These are phyloP conservation scores for Coprinellus micaceus DNA, from an alignment of 768 basidiomycete species.

Conservation along the genomic window DNA sequence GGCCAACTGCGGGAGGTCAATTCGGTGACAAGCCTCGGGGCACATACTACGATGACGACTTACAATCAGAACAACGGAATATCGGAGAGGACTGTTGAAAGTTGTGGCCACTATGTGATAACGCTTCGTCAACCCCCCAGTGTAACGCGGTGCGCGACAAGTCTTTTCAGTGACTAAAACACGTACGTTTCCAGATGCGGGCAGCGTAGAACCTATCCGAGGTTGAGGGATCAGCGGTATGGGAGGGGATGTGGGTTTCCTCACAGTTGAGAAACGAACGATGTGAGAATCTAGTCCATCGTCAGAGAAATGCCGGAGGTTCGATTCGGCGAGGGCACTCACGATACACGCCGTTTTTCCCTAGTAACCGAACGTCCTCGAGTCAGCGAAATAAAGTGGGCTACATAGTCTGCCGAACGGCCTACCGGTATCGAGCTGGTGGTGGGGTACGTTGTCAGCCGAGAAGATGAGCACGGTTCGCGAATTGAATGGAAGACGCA, in stretches of 20 bases:
- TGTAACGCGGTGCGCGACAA: background rate
- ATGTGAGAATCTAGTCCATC: background rate
- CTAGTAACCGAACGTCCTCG: background rate
- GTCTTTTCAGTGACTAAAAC: background rate
- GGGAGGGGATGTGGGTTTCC: background rate
- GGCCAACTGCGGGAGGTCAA: background rate
- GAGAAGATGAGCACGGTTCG: background rate
- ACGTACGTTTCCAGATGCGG: background rate
- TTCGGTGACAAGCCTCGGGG: background rate
- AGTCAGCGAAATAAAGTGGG: background rate
- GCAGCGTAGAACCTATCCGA: background rate
- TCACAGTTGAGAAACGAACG: conserved; percentile 1
- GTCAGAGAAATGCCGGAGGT: background rate
- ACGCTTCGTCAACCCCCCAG: background rate
- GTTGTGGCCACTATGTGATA: background rate
- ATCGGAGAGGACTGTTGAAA: background rate
- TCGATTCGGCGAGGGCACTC: background rate
- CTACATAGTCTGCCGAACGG: background rate
- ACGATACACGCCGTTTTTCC: conserved; percentile 1
- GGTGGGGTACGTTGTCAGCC: background rate
- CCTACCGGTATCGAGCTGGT: background rate
- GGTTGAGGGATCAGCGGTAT: background rate
- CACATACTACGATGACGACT: background rate
- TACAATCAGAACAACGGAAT: background rate
- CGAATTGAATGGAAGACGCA: background rate